These are phyloP conservation scores for Apiospora arundinis DNA, from an alignment of 2,329 filamentous ascomycete genomes.

Conservation along the genomic window DNA sequence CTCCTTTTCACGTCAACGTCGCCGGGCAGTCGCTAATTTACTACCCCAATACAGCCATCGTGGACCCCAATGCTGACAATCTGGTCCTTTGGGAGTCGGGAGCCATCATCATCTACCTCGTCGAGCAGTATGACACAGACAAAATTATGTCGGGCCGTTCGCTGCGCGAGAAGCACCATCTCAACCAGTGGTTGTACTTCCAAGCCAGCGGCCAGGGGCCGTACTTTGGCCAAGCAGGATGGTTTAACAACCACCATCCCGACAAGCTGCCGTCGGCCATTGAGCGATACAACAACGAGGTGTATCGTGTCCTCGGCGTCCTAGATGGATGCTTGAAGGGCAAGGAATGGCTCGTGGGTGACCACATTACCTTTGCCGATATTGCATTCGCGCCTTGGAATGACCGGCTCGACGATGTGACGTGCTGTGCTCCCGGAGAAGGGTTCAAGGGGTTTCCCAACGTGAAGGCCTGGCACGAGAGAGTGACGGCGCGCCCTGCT, in stretches of 20 bases:
- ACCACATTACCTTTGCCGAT: neutral
- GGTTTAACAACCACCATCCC: constrained; percentile 40
- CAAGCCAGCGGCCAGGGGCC: constrained; percentile 51
- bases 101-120: constrained; percentile 55
- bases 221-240: constrained; percentile 46
- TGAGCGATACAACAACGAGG: constrained; percentile 37
- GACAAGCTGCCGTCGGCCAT: constrained; percentile 38
- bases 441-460: neutral
- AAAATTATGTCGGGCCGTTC: constrained; percentile 44
- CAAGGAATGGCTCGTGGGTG: neutral
- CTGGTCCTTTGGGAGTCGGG: constrained; percentile 38
- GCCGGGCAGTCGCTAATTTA: neutral
- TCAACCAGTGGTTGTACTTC: constrained; percentile 51
- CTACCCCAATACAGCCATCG: constrained; percentile 29
- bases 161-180: constrained; percentile 39
- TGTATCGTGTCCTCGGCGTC: constrained; percentile 31
- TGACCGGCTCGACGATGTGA: neutral
- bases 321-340: constrained; percentile 29
- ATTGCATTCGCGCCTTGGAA: neutral
- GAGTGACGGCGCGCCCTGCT: neutral
- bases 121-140: constrained; percentile 50
- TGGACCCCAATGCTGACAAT: constrained; percentile 47
- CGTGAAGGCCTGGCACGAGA: neutral
- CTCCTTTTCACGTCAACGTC: too few relatives aligned
- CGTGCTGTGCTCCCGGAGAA: neutral